These are phyloP conservation scores for Neofusicoccum kwambonambiense DNA, from an alignment of 2,329 filamentous ascomycete species.

Conservation along the genomic window DNA sequence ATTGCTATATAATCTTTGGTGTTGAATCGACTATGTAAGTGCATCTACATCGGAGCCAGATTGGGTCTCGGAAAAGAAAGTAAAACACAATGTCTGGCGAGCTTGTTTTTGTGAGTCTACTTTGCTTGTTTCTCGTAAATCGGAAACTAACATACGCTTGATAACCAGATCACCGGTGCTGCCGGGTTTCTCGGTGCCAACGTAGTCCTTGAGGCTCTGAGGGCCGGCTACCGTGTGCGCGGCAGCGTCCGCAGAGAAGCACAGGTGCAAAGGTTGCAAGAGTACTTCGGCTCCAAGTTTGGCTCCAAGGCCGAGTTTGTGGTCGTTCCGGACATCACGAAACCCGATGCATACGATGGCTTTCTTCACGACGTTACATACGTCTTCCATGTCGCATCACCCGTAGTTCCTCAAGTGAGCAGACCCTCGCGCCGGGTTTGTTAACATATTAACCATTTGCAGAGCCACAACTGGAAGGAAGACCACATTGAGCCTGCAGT, in stretches of 20 bases:
- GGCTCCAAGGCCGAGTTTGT: slow-evolving; percentile 20
- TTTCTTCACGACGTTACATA: slow-evolving; percentile 26
- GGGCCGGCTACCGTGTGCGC: slow-evolving; percentile 18
- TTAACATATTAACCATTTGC: background rate
- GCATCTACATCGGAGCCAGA: background rate
- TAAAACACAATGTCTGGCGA: background rate
- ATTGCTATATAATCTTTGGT: too few species aligned
- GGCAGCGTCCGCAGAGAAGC: slow-evolving; percentile 19
- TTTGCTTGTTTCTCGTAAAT: background rate
- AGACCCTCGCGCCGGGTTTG: background rate
- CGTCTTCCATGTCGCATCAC: slow-evolving; percentile 32
- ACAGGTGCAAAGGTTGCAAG: slow-evolving; percentile 20
- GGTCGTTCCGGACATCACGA: slow-evolving; percentile 22
- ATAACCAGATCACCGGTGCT: slow-evolving; percentile 10
- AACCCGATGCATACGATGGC: slow-evolving; percentile 20
- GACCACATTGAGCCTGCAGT: slow-evolving; percentile 30
- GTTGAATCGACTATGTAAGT: too few species aligned
- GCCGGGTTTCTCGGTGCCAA: slow-evolving; percentile 16
- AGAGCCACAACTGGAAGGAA: slow-evolving; percentile 20
- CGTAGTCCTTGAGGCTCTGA: slow-evolving; percentile 12
- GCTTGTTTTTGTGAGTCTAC: slow-evolving; percentile 4
- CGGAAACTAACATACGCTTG: background rate
- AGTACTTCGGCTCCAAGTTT: slow-evolving; percentile 18
- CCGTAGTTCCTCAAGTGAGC: slow-evolving; percentile 22
- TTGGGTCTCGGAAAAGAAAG: background rate